Evolutionary conservation across 192 early-diverging fungal genomes (phyloP), one percentile per base, ranked within the genome.

Genomic region (Paraglomus brasilianum): DNA sequence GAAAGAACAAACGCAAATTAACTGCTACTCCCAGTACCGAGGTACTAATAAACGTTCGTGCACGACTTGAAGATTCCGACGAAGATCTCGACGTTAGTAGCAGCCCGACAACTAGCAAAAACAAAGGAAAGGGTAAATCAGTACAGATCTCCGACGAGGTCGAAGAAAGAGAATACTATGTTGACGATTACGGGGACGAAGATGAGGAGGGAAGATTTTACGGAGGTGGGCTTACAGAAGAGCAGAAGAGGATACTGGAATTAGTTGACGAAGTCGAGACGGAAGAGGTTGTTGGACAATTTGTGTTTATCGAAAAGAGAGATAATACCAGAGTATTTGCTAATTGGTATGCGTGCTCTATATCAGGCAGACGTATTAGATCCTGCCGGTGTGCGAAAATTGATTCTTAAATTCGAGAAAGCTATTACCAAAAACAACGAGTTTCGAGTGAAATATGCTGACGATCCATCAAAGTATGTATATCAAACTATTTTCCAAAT

Each of bases 381-480:
- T 74, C 46, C 85, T 8, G 21, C 77, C 1, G 75, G 80, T 15
- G 85, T 96, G 8, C 88, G 92, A 62, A 85, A 84, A 69, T 86
- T 93, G 77, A 82, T 95, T 40, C 75, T 91, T 38, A 87, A 87
- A 61, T 89, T 97, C 72, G 92, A 97, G 74, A 90, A 89, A 71
- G 85, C 89, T 0, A 86, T 97, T 73, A 88, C 82, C 59, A 93
- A 88, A 56, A 99, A 99, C 80, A 88, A 92, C 59, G 87, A 93
- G 59, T 82, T 91, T 71, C 89, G 97, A 44, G 84, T 93, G 13
- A 88, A 89, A 72, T 89, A 91, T 75, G 73, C 86, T 0, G 82
- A 92, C 74, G 82, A 90, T 21, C 92, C 93, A 11, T 50, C 80
- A 69, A 82, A 80, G 78, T 79, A 76, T 60, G 50, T 1, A 15